A percentile compares a stretch with the other conserved stretches of the same genome.
Evolutionary conservation across 768 basidiomycete genomes (phyloP).

Genomic region (Lyophyllum semitale): DNA sequence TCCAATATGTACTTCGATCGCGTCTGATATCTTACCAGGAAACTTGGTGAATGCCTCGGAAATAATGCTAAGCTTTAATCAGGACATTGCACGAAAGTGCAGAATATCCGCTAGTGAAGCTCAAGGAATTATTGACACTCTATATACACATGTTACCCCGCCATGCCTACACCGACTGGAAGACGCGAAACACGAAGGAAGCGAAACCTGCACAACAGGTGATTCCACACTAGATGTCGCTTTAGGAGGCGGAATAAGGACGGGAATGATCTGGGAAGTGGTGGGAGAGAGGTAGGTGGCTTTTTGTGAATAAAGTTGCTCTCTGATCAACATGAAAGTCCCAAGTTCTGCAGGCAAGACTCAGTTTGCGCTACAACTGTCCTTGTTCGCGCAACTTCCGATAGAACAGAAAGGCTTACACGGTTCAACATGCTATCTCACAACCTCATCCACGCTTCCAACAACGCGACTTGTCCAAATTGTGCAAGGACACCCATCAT

Average conservation of each 20-base stretch:
- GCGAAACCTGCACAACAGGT: slow-evolving; percentile 69
- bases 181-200: slow-evolving; percentile 34
- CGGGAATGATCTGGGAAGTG: slow-evolving; percentile 85
- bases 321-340: not conserved
- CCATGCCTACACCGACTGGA: slow-evolving; percentile 43
- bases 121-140: slow-evolving; percentile 47
- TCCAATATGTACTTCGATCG: not conserved
- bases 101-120: slow-evolving; percentile 51
- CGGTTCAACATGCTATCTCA: slow-evolving; percentile 78
- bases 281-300: slow-evolving; percentile 79
- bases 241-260: slow-evolving; percentile 78
- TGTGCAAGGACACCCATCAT: slow-evolving; percentile 46
- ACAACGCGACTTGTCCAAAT: slow-evolving; percentile 73
- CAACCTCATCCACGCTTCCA: slow-evolving; percentile 68
- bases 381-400: slow-evolving; percentile 77
- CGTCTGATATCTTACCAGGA: slow-evolving; percentile 33
- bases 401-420: slow-evolving; percentile 52
- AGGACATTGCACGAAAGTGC: slow-evolving; percentile 60
- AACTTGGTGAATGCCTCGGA: slow-evolving; percentile 49
- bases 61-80: slow-evolving; percentile 47
- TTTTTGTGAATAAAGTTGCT: not conserved
- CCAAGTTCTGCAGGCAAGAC: slow-evolving; percentile 92
- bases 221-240: slow-evolving; percentile 66
- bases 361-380: slow-evolving; percentile 84
- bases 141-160: slow-evolving; percentile 44